Evolutionary conservation across 2,329 filamentous ascomycete species (phyloP).

Genomic region (Colletotrichum ledebouriae): DNA sequence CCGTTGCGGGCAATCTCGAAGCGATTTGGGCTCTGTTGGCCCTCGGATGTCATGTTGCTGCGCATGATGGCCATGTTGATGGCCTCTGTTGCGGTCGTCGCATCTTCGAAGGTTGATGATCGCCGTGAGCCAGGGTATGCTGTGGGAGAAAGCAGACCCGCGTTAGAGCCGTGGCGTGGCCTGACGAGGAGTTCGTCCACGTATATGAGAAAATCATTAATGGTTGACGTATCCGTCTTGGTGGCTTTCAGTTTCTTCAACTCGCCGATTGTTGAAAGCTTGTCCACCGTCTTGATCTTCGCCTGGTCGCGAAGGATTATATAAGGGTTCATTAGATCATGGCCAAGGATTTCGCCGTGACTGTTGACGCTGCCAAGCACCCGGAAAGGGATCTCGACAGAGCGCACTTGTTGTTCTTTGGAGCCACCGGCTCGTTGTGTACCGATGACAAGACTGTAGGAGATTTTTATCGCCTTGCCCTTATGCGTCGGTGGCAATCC

Average conservation of each 20-base stretch:
- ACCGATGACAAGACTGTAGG: slow-evolving; percentile 90
- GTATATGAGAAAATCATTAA: slow-evolving; percentile 80
- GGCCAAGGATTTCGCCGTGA: slow-evolving; percentile 88
- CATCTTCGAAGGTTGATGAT: slow-evolving; percentile 67
- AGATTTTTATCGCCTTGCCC: slow-evolving; percentile 93
- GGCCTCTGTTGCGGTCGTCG: slow-evolving; percentile 80
- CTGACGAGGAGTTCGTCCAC: slow-evolving; percentile 80
- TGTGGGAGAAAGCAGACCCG: slow-evolving; percentile 80
- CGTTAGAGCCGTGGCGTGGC: slow-evolving; percentile 65
- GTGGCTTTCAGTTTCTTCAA: slow-evolving; percentile 40
- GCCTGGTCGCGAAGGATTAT: slow-evolving; percentile 90
- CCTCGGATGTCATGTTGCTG: slow-evolving; percentile 76
- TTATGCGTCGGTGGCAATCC: slow-evolving; percentile 92
- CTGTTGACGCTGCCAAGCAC: slow-evolving; percentile 93
- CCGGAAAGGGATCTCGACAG: slow-evolving; percentile 93
- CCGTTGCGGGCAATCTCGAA: slow-evolving; percentile 96
- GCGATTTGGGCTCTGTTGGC: slow-evolving; percentile 87
- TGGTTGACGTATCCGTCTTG: slow-evolving; percentile 43
- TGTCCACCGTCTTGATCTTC: slow-evolving; percentile 68
- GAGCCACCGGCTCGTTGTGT: slow-evolving; percentile 86
- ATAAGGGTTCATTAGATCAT: slow-evolving; percentile 95
- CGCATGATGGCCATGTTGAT: slow-evolving; percentile 93
- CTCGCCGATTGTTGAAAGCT: slow-evolving; percentile 45
- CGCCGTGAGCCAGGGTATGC: slow-evolving; percentile 69
- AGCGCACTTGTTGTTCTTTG: slow-evolving; percentile 85